Evolutionary conservation across 208 protist genomes (phyloP).

Genomic region (Histomonas meleagridis): DNA sequence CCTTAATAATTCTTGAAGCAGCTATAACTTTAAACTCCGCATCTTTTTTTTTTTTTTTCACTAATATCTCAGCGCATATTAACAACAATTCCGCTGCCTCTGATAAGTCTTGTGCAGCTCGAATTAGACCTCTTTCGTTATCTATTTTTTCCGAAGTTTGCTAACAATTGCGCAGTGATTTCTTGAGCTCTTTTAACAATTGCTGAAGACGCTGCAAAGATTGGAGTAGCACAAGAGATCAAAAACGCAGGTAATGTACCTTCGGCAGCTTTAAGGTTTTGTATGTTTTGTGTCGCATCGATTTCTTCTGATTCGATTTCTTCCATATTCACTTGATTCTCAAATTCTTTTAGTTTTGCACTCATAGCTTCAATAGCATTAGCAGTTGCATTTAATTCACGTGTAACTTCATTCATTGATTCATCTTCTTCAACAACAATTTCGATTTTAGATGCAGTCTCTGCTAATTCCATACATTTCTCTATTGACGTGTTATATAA

Average conservation of each 20-base stretch:
- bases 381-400: not conserved
- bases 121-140: not conserved
- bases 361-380: not conserved
- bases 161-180: not conserved
- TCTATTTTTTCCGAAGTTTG: not conserved
- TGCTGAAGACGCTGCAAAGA: not conserved
- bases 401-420: slow-evolving; percentile 29
- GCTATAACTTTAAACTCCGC: not conserved
- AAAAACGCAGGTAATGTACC: not conserved
- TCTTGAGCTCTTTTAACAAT: not conserved
- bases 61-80: not conserved
- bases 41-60: not conserved
- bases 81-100: not conserved
- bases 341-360: not conserved
- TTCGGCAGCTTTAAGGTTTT: not conserved
- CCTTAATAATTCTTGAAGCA: not conserved
- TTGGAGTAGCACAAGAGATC: not conserved
- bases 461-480: not conserved
- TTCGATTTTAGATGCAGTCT: not conserved
- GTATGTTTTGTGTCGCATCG: not conserved
- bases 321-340: not conserved
- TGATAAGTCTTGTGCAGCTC: not conserved
- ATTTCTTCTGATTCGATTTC: not conserved
- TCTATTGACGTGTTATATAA: not conserved
- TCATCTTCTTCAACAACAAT: not conserved